Evolutionary conservation across 139 green algal species (phyloP), one percentile per base, ranked within the genome.

Genomic region (Coccomyxa sp.): DNA sequence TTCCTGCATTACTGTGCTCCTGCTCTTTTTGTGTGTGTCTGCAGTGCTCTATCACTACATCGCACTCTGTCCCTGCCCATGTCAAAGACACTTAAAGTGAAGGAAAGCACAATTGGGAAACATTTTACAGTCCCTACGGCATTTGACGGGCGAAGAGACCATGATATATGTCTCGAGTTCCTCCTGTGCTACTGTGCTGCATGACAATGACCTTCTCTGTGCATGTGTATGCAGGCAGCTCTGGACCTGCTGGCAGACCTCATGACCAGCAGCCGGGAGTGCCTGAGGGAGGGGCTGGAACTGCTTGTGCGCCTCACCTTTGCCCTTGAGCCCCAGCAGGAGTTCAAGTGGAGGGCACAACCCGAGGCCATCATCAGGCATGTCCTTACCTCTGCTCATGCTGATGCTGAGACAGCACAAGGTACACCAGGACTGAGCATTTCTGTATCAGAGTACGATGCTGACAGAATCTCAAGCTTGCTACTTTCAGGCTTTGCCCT

Each of bases 211-310:
- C n/a, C n/a, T n/a, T n/a, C n/a, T n/a, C n/a, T 64, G 5, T 64
- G 3, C 27, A 31, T 5, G 2, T 7, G 2, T 64, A 3, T 6
- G 50, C 68, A 79, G 71, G 82, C 78, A 4, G 79, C 76, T 0
- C 70, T 88, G 4, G 77, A 73, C 0, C 40, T 88, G 77, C 58
- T 88, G 55, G 58, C 54, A 2, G 82, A 85, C 16, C 73, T 88
- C 6, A 80, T 82, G 39, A 6, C 24, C 7, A 73, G 83, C 29
- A 79, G 83, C 37, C 37, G 16, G 33, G 55, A 18, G 14, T 73
- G 71, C 73, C 75, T 85, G 73, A 64, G 58, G 22, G 73, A 79
- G 54, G 70, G 79, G 29, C 8, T 75, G 41, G 7, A 55, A 10
- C 82, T 86, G 33, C 58, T 87, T 29, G 34, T 22, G 33, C 24